Percentiles rank a stretch among this genome's conserved stretches.
These are phyloP conservation scores for Peribolospora kevripleyi DNA, from an alignment of 768 basidiomycete genomes.

Conservation along the genomic window DNA sequence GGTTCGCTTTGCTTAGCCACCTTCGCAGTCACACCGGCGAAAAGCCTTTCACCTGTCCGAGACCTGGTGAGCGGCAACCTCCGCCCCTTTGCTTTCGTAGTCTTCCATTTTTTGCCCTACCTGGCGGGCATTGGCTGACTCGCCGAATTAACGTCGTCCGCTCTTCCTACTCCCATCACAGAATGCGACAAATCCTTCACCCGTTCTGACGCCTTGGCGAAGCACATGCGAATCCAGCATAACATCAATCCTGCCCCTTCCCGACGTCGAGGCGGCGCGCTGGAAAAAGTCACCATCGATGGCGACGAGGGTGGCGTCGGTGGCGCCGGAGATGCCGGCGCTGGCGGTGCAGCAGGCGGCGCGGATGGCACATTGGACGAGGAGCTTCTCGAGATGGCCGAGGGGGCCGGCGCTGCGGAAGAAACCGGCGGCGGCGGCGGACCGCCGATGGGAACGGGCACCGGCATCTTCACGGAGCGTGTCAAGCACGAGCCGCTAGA, in stretches of 20 bases:
- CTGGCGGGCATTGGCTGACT: not conserved
- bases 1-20: conserved; percentile 75
- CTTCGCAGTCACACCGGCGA: conserved; percentile 82
- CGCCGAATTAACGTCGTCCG: not conserved
- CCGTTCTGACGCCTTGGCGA: conserved; percentile 66
- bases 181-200: conserved; percentile 92
- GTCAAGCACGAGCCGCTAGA: not conserved
- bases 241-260: conserved; percentile 48
- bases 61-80: conserved; percentile 35
- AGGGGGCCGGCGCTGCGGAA: not conserved
- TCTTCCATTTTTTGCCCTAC: not conserved
- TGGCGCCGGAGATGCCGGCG: not conserved
- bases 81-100: not conserved
- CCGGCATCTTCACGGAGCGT: not conserved
- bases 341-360: not conserved
- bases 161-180: conserved; percentile 16
- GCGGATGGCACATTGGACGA: conserved; percentile 3
- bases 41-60: conserved; percentile 64
- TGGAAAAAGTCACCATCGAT: conserved; percentile 5
- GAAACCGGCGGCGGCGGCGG: not conserved
- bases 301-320: not conserved
- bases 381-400: not conserved
- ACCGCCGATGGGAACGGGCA: conserved; percentile 2
- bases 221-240: conserved; percentile 63
- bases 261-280: conserved; percentile 17